phyloP scores from a whole-genome alignment of 2,329 filamentous ascomycete genomes.

The Aspergillus viridinutans region DNA sequence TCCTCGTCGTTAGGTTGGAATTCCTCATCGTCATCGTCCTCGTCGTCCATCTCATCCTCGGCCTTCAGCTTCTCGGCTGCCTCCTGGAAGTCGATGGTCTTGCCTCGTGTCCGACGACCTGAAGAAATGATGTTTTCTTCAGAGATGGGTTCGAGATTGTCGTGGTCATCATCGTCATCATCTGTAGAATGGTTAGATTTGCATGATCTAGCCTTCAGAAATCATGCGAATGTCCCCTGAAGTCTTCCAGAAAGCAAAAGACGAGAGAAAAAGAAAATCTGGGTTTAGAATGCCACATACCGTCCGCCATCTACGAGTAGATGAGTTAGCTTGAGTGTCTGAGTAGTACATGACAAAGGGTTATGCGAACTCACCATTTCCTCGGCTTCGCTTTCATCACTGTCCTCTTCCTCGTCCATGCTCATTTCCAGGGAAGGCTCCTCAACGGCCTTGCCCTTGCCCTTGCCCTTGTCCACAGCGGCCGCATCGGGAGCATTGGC shows the following conservation, averaged over 20 bases:
- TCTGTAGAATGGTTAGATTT: conserved; percentile 21
- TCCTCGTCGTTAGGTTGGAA: conserved; percentile 31
- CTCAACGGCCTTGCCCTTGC: conserved; percentile 74
- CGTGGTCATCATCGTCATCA: conserved; percentile 66
- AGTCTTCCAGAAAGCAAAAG: not conserved
- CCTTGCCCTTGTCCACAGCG: conserved; percentile 71
- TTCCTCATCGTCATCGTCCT: conserved; percentile 44
- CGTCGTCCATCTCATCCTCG: conserved; percentile 59
- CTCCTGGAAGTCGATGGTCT: conserved; percentile 88
- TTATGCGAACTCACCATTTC: conserved; percentile 31
- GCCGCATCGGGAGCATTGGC: conserved; percentile 31
- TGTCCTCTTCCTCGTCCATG: conserved; percentile 67
- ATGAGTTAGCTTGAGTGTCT: not conserved
- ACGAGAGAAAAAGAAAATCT: not conserved
- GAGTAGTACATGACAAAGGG: not conserved
- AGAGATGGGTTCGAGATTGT: conserved; percentile 89
- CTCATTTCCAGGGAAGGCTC: conserved; percentile 54
- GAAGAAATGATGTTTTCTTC: conserved; percentile 76
- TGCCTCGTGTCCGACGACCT: conserved; percentile 82
- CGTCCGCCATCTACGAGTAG: not conserved
- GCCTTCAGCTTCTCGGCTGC: conserved; percentile 77
- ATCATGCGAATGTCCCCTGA: not conserved
- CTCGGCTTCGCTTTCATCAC: conserved; percentile 58
- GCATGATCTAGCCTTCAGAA: conserved; percentile 15
- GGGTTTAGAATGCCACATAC: not conserved